Evolutionary conservation across 257 asterid genomes (phyloP), one percentile per base, ranked within the genome.

Genomic region (Ilex asprella): DNA sequence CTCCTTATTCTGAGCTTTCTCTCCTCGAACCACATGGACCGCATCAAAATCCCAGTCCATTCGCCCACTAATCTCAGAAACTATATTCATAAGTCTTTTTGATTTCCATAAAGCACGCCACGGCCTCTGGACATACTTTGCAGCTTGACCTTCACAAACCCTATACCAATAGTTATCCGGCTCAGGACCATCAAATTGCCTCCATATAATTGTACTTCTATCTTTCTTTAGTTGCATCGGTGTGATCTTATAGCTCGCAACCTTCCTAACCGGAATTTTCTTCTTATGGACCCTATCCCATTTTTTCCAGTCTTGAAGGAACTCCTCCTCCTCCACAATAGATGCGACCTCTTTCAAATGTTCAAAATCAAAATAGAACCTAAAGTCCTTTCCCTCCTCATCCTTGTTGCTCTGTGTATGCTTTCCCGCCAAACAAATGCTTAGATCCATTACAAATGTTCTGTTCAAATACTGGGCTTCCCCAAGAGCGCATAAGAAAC

Each of bases 11-110:
- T 61, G 81, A 2, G 99, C 97, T 68, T 92, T 92, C 69, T 79
- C 80, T 16, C 99, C 99, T 47, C 97, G 83, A 44, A 92, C 86
- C 21, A 92, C 96, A 51, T 92, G 99, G 32, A 84, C 94, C 6
- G 97, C 95, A 64, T 92, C 97, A 13, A 74, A 92, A 77, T 92
- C 99, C 99, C 99, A 92, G 66, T 92, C 99, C 99, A 92, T 89
- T 59, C 87, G 84, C 69, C 97, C 99, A 32, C 99, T 92, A 30
- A 92, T 92, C 10, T 67, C 99, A 3, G 99, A 68, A 14, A 92
- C 97, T 60, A 93, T 89, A 57, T 89, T 93, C 96, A 89, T 93
- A 27, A 93, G 62, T 61, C 97, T 71, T 78, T 93, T 93, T 10
- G 97, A 89, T 76, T 93, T 93, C 99, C 96, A 93, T 16, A 93